Percentiles rank a stretch among this genome's conserved stretches.
These are phyloP conservation scores for Lonicera japonica DNA, from an alignment of 129 eudicot genomes.

Conservation along the genomic window DNA sequence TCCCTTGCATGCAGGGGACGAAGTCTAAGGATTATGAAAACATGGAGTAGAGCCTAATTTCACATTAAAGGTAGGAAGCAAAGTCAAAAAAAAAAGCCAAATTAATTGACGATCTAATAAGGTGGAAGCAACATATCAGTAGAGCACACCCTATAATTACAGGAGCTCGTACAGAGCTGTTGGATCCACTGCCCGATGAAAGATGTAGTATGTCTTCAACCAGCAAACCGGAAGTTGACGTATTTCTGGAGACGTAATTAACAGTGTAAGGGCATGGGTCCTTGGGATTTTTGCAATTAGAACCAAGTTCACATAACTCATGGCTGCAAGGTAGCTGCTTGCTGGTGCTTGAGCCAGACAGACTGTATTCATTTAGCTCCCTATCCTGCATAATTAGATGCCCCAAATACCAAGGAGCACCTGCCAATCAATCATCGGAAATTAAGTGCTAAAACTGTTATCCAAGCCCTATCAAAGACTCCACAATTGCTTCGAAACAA, in stretches of 20 bases:
- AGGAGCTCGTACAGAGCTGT: constrained; percentile 63
- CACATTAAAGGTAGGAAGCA: too few species aligned
- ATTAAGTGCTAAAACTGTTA: constrained; percentile 84
- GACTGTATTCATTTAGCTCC: constrained; percentile 76
- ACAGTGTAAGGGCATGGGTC: constrained; percentile 73
- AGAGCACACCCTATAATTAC: constrained; percentile 59
- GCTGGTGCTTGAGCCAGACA: constrained; percentile 81
- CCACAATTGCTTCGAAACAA: constrained; percentile 12
- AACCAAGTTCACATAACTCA: constrained; percentile 55
- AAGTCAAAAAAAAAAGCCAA: not conserved
- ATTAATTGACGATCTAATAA: not conserved
- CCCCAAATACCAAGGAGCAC: constrained; percentile 99
- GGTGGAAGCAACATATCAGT: constrained; percentile 11
- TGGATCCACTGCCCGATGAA: constrained; percentile 48
- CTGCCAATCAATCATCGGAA: constrained; percentile 99
- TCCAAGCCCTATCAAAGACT: constrained; percentile 27
- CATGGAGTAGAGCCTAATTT: too few species aligned
- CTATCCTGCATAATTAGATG: constrained; percentile 99
- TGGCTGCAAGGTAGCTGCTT: constrained; percentile 73
- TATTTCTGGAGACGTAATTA: constrained; percentile 48
- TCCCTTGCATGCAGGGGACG: too few species aligned
- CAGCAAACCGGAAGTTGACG: constrained; percentile 93
- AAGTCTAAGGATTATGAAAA: too few species aligned
- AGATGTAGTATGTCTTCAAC: constrained; percentile 90
- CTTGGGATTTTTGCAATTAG: constrained; percentile 54